Evolutionary conservation across 148 eudicot species (phyloP), one percentile per base, ranked within the genome.

Genomic region (Heliamphora exappendiculata): DNA sequence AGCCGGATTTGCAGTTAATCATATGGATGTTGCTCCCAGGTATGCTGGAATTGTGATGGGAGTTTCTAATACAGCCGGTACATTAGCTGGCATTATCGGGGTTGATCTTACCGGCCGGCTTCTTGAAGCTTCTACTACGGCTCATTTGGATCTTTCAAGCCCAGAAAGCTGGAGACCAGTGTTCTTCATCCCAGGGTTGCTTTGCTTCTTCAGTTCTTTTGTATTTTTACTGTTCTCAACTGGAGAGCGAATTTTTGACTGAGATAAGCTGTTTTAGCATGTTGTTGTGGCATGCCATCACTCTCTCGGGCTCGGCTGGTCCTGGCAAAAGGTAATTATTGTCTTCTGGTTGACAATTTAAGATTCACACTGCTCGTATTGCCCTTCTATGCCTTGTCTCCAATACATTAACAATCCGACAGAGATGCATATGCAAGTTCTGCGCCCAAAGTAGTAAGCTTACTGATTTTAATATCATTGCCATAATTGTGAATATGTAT

Each of bases 1-100:
- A 85, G 98, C 97, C 36, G 98, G 98, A 26, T 94, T 94, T 90
- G 98, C 98, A 0, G 94, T 94, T 58, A 94, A 94, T 82, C 98
- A 94, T 81, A 94, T 94, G 98, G 98, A 94, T 78, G 86, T 94
- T 80, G 98, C 98, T 78, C 98, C 98, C 1, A 86, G 97, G 72
- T 94, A 88, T 76, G 98, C 98, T 51, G 98, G 98, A 20, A 94
- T 94, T 50, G 93, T 94, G 16, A 94, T 94, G 97, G 98, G 98
- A 75, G 92, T 94, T 72, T 94, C 98, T 3, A 94, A 94, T 74
- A 94, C 98, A 60, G 98, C 98, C 14, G 98, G 98, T 47, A 94
- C 98, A 12, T 81, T 94, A 68, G 98, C 98, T 73, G 98, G 98
- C 26, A 88, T 94, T 50, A 87, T 94, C 60, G 98, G 98, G 50